phyloP scores from a whole-genome alignment of 176 grass and related monocot genomes.

The Carex cristatella region DNA sequence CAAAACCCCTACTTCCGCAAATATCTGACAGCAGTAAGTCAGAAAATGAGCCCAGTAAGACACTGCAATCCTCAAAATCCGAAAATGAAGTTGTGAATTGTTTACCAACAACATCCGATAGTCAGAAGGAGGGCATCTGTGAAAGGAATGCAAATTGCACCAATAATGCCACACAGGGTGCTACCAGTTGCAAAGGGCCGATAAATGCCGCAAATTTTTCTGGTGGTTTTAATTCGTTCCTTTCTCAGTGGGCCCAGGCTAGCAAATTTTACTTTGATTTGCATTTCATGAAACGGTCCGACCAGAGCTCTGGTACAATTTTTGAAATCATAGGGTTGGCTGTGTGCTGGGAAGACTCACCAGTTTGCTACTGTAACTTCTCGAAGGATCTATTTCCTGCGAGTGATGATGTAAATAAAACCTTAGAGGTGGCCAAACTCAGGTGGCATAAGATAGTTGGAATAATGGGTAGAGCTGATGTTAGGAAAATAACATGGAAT shows the following conservation, averaged over 20 bases:
- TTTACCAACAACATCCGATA: background rate
- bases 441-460: constrained; percentile 65
- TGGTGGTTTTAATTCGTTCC: constrained; percentile 74
- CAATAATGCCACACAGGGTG: background rate
- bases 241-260: constrained; percentile 63
- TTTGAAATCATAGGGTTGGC: constrained; percentile 87
- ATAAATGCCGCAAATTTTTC: constrained; percentile 55
- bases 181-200: constrained; percentile 52
- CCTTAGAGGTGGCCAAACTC: constrained; percentile 41
- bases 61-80: constrained; percentile 26
- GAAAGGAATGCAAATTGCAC: constrained; percentile 2
- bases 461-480: constrained; percentile 56
- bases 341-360: constrained; percentile 84
- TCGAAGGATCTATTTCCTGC: constrained; percentile 56
- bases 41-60: constrained; percentile 29
- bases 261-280: constrained; percentile 83
- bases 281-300: constrained; percentile 60
- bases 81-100: constrained; percentile 3
- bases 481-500: constrained; percentile 80
- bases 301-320: constrained; percentile 27
- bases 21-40: constrained; percentile 23
- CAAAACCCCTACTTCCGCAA: constrained; percentile 42
- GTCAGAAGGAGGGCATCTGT: background rate
- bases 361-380: constrained; percentile 82
- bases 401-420: constrained; percentile 37